Base-by-base conservation (phyloP, 2,329 filamentous ascomycete species). In the Chaetomium sp. region DNA sequence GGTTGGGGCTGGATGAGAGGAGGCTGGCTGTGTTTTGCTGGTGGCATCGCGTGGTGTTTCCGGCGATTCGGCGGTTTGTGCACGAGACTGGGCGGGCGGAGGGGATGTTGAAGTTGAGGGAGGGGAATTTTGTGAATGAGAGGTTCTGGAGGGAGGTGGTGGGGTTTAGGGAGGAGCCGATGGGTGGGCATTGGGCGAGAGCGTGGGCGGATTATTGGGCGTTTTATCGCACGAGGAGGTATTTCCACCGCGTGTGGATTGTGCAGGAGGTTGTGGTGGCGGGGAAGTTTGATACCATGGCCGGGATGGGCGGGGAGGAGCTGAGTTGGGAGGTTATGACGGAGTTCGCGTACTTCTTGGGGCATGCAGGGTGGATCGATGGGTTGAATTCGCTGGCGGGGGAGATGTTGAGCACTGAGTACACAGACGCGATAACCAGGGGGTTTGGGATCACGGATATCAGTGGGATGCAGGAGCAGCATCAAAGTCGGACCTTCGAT, bases 251-350 rank as follows among this genome's bases (percentile, higher is more conserved):
- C 38, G 65, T 63, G 3, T 72, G 70, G 69, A 68, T 71, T 10
- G 66, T 70, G 38, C 71, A 72, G 55, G 71, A 72, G 62, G 63
- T 69, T 27, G 70, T 60, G 10, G 61, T 72, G 4, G 69, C 66
- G 4, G 33, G 59, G 13, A 42, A 33, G 53, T 42, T 67, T 3
- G 57, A 65, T 3, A 25, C 62, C 6, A 51, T 63, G 51, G 62
- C 60, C 29, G 66, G 60, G 1, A n/a, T n/a, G 13, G 21, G 47
- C 3, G 31, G 55, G 2, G 33, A 49, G 12, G 47, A 60, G 53
- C 16, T 67, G 21, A 53, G 33, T 4, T 65, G 63, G 63, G 38
- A 29, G 5, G 59, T 54, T 2, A 56, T 67, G 58, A n/a, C 13
- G 2, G 56, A 16, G 6, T 64, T 67, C 27, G 54, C 56, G 27